These are phyloP conservation scores for Ciborinia camelliae DNA, from an alignment of 2,329 filamentous ascomycete species.

Conservation along the genomic window DNA sequence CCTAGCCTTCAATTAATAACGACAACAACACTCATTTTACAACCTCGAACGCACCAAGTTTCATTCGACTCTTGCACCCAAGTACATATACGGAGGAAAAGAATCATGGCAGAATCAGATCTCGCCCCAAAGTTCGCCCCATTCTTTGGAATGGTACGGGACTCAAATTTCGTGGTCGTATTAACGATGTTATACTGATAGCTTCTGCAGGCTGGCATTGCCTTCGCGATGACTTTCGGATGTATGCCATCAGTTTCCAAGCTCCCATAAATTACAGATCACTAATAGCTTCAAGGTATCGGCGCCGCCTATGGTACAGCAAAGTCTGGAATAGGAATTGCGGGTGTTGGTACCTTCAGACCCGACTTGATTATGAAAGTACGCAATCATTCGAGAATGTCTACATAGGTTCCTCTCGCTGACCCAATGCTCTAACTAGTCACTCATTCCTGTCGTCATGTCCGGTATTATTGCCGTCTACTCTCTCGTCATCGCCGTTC, in stretches of 20 bases:
- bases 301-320: slow-evolving; percentile 85
- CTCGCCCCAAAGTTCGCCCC: slow-evolving; percentile 77
- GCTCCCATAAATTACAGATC: too few relatives aligned
- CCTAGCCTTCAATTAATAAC: slow-evolving; percentile 12
- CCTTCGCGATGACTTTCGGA: slow-evolving; percentile 79
- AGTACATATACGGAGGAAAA: slow-evolving; percentile 23
- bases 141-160: slow-evolving; percentile 80
- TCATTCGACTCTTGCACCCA: slow-evolving; percentile 18
- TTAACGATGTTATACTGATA: slow-evolving; percentile 28
- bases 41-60: slow-evolving; percentile 8
- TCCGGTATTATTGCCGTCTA: slow-evolving; percentile 99
- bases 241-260: slow-evolving; percentile 50
- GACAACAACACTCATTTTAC: slow-evolving; percentile 21
- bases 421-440: slow-evolving; percentile 42
- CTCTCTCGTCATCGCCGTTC: slow-evolving; percentile 90
- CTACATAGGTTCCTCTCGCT: not conserved
- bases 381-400: slow-evolving; percentile 28
- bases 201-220: slow-evolving; percentile 64
- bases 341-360: slow-evolving; percentile 78
- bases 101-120: slow-evolving; percentile 54
- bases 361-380: slow-evolving; percentile 92
- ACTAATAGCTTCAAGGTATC: slow-evolving; percentile 36
- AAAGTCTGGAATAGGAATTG: slow-evolving; percentile 84
- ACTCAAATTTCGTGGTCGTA: slow-evolving; percentile 22
- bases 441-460: slow-evolving; percentile 89